Percentiles rank a stretch among this genome's conserved stretches.
Evolutionary conservation across 1,139 yeast species (phyloP).

Genomic region (Suhomyces kunorum): DNA sequence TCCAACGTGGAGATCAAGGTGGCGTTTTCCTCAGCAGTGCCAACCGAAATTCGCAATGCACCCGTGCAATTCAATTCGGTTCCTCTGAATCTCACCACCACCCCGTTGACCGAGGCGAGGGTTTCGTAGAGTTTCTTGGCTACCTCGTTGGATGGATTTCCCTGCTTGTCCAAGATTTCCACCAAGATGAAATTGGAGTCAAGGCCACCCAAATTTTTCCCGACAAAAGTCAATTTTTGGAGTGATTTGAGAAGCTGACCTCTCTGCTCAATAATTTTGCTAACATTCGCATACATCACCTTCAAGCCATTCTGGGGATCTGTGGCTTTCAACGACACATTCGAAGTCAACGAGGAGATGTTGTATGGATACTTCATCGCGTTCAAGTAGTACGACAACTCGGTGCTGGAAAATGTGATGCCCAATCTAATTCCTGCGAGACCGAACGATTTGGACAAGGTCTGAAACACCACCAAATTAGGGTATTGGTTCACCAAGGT

Average conservation of each 20-base stretch:
- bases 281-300: conserved; percentile 58
- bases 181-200: conserved; percentile 84
- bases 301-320: conserved; percentile 51
- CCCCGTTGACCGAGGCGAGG: conserved; percentile 70
- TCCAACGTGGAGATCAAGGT: conserved; percentile 53
- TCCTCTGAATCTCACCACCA: conserved; percentile 91
- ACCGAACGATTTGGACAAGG: conserved; percentile 92
- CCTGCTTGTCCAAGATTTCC: conserved; percentile 63
- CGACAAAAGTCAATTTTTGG: conserved; percentile 59
- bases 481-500: conserved; percentile 81
- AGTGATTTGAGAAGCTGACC: conserved; percentile 51
- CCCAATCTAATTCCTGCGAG: conserved; percentile 94
- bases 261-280: conserved; percentile 57
- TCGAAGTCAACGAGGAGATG: conserved; percentile 79
- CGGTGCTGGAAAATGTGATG: conserved; percentile 63
- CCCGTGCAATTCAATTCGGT: conserved; percentile 86
- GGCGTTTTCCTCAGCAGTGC: conserved; percentile 74
- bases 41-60: conserved; percentile 81
- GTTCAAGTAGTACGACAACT: conserved; percentile 68
- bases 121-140: conserved; percentile 67
- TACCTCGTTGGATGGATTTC: conserved; percentile 64
- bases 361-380: conserved; percentile 96
- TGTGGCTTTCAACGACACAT: conserved; percentile 74
- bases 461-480: conserved; percentile 85
- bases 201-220: conserved; percentile 78